phyloP scores from a whole-genome alignment of 164 flowering plant genomes.

The Vitis vinifera region DNA sequence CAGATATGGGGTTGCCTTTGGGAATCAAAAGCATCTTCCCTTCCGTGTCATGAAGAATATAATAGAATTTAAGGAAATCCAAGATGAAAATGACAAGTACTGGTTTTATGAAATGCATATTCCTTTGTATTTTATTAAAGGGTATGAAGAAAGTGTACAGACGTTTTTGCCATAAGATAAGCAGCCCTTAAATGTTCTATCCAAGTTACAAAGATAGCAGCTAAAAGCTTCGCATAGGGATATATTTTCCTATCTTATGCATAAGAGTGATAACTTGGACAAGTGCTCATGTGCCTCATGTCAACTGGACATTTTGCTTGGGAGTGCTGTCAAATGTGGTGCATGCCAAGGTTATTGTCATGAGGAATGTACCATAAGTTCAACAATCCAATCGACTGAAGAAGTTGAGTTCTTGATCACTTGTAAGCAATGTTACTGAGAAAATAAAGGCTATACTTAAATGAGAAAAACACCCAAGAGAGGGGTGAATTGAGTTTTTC shows the following conservation, averaged over 20 bases:
- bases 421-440: conserved; percentile 58
- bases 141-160: conserved; percentile 54
- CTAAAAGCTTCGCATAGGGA: conserved; percentile 52
- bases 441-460: no score
- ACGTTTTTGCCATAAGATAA: conserved; percentile 17
- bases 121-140: conserved; percentile 86
- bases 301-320: conserved; percentile 49
- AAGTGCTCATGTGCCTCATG: conserved; percentile 69
- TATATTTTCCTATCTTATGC: conserved; percentile 58
- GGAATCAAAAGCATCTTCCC: conserved; percentile 82
- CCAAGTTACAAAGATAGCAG: conserved; percentile 50
- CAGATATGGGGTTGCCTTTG: conserved; percentile 69
- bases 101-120: conserved; percentile 82
- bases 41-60: conserved; percentile 81
- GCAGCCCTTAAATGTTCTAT: conserved; percentile 24
- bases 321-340: conserved; percentile 69
- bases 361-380: conserved; percentile 49
- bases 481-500: no score
- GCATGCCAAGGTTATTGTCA: conserved; percentile 88
- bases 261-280: conserved; percentile 51
- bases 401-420: conserved; percentile 33
- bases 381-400: conserved; percentile 30
- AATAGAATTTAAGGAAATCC: conserved; percentile 50
- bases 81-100: conserved; percentile 59
- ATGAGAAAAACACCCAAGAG: no score